phyloP scores from a whole-genome alignment of 495 filamentous ascomycete species.

The Pyronema domesticum region DNA sequence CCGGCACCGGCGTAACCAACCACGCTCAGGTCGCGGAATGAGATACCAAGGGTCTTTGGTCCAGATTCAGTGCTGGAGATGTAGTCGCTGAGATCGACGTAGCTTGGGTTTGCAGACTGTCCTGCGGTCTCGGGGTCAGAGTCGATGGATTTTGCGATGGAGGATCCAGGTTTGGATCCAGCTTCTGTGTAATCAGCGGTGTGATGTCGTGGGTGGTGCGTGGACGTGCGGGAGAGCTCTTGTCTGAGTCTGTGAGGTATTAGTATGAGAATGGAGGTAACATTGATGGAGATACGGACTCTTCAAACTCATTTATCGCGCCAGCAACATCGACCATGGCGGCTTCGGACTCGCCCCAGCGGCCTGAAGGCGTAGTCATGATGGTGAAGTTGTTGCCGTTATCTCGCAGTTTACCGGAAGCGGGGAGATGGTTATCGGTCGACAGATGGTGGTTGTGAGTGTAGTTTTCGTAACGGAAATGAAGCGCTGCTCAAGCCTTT shows the following conservation, averaged over 20 bases:
- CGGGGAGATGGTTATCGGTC: too few relatives aligned
- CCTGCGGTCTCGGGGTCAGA: slow-evolving; percentile 8
- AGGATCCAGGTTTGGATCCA: slow-evolving; percentile 5
- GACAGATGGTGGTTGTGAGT: too few relatives aligned
- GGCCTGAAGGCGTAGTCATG: not conserved
- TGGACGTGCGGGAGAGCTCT: slow-evolving; percentile 3
- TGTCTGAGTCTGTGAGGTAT: slow-evolving; percentile 9
- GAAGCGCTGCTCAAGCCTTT: too few relatives aligned
- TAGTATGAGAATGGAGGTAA: not conserved
- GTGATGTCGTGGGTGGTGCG: not conserved
- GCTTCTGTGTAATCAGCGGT: not conserved
- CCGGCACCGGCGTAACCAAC: slow-evolving; percentile 32
- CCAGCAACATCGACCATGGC: slow-evolving; percentile 16
- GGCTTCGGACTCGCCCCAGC: slow-evolving; percentile 3
- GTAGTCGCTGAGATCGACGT: slow-evolving; percentile 2
- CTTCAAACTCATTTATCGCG: slow-evolving; percentile 20
- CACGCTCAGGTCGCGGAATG: slow-evolving; percentile 48
- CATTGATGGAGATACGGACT: slow-evolving; percentile 4
- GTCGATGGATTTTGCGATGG: slow-evolving; percentile 11
- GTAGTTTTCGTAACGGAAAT: too few relatives aligned
- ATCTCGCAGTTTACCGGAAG: too few relatives aligned
- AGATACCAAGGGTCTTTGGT: slow-evolving; percentile 62
- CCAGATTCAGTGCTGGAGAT: slow-evolving; percentile 15
- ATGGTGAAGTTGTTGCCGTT: too few relatives aligned
- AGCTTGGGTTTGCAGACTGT: slow-evolving; percentile 16